These are phyloP conservation scores for Thielaviopsis euricoi DNA, from an alignment of 2,329 filamentous ascomycete species.

Conservation along the genomic window DNA sequence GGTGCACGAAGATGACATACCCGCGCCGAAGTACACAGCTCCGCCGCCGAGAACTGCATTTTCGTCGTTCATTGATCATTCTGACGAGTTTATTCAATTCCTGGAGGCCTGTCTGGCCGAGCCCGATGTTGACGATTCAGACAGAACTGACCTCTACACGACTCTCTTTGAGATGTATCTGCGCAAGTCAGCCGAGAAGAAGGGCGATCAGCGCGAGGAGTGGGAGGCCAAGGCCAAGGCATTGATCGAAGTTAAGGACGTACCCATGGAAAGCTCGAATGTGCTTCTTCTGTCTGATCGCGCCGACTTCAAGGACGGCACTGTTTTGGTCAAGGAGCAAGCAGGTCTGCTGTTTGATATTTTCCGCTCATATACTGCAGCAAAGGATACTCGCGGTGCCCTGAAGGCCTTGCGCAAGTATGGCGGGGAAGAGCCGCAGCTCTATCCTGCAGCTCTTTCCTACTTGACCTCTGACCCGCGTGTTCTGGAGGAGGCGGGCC, in stretches of 20 bases:
- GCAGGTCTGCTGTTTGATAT: conserved; percentile 87
- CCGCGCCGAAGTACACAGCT: conserved; percentile 48
- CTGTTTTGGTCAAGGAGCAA: conserved; percentile 82
- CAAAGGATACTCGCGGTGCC: conserved; percentile 78
- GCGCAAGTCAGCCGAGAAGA: conserved; percentile 66
- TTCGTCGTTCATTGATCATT: conserved; percentile 88
- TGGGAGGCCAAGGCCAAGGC: conserved; percentile 89
- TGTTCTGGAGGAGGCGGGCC: conserved; percentile 70
- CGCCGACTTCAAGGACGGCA: conserved; percentile 78
- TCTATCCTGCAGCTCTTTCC: conserved; percentile 81
- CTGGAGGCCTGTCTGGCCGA: conserved; percentile 74
- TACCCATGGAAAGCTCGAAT: conserved; percentile 86
- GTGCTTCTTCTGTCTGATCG: conserved; percentile 85
- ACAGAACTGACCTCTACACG: conserved; percentile 77
- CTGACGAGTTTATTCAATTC: conserved; percentile 81
- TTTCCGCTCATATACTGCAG: conserved; percentile 86
- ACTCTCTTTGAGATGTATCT: conserved; percentile 98
- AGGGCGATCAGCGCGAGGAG: conserved; percentile 50
- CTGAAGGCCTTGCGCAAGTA: conserved; percentile 86
- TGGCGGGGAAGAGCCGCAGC: conserved; percentile 72
- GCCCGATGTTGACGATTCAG: conserved; percentile 50
- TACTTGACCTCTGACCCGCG: conserved; percentile 80
- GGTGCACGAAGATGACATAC: conserved; percentile 29
- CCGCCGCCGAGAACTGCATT: conserved; percentile 82
- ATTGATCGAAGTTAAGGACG: conserved; percentile 64